A percentile compares a stretch with the other conserved stretches of the same genome.
Conservation (phyloP, 2,329 filamentous ascomycete species). For the Alternaria sp. region DNA sequence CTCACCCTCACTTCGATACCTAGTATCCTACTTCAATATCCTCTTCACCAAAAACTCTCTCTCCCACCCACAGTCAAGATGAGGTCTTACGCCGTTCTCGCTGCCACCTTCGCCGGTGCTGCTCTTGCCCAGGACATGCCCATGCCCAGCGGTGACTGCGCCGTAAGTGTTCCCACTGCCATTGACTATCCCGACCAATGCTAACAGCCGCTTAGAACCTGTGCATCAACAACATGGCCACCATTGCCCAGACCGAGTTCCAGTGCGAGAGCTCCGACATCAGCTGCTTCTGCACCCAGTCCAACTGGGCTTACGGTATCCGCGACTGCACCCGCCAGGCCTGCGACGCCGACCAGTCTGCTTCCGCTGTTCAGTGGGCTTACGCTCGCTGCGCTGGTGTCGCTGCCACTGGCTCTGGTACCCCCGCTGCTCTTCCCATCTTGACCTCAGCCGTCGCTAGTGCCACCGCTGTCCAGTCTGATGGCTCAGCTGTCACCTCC, state of each 20-base stretch:
- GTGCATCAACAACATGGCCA: conserved; percentile 57
- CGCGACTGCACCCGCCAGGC: conserved; percentile 56
- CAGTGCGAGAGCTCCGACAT: conserved; percentile 49
- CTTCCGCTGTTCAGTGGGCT: conserved; percentile 43
- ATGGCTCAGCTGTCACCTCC: not conserved
- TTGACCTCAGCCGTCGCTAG: conserved; percentile 19
- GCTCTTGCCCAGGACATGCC: conserved; percentile 43
- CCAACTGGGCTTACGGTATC: conserved; percentile 55
- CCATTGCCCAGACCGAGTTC: conserved; percentile 47
- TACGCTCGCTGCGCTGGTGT: conserved; percentile 40
- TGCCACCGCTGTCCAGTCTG: not conserved
- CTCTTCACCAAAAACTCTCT: conserved; percentile 13
- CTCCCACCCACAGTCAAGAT: conserved; percentile 34
- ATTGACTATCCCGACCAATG: not conserved
- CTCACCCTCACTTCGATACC: conserved; percentile 16
- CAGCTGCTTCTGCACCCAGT: conserved; percentile 53
- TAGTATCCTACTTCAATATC: conserved; percentile 23
- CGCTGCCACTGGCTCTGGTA: conserved; percentile 18
- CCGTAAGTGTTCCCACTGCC: conserved; percentile 39
- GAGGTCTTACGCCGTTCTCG: conserved; percentile 50
- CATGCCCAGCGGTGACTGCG: conserved; percentile 30
- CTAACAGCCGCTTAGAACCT: conserved; percentile 37
- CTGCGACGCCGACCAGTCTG: conserved; percentile 40
- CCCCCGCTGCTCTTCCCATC: conserved; percentile 21
- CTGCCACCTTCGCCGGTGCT: conserved; percentile 37